Percentiles rank a stretch among this genome's conserved stretches.
phyloP scores from a whole-genome alignment of 768 basidiomycete genomes.

The Clathrus columnatus region DNA sequence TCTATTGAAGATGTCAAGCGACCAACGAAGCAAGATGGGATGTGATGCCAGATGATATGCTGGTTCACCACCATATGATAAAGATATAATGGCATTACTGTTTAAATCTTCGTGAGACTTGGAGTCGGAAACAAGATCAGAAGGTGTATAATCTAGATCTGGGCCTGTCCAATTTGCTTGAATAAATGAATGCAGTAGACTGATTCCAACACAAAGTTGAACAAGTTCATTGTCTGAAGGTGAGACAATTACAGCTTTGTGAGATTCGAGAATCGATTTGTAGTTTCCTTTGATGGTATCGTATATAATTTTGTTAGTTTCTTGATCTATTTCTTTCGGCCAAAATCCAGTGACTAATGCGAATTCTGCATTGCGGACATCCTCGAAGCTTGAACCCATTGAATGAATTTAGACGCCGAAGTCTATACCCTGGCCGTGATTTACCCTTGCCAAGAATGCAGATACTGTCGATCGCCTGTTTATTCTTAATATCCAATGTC shows the following conservation, averaged over 20 bases:
- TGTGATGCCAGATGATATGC: conserved; percentile 81
- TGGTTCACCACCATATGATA: conserved; percentile 86
- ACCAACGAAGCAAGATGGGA: conserved; percentile 64
- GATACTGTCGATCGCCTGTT: neutral
- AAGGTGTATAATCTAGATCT: conserved; percentile 50
- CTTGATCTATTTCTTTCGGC: neutral
- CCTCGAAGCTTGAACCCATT: too few species aligned
- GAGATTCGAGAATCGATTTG: neutral
- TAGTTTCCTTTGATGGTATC: neutral
- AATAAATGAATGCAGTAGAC: conserved; percentile 81
- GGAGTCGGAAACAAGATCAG: conserved; percentile 29
- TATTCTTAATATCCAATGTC: neutral
- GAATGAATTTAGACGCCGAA: too few species aligned
- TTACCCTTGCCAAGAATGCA: neutral
- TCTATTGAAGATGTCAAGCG: conserved; percentile 56
- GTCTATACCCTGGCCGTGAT: too few species aligned
- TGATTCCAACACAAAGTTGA: conserved; percentile 59
- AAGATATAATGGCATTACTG: conserved; percentile 56
- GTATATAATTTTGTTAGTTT: neutral
- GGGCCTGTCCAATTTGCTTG: conserved; percentile 98
- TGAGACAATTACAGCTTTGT: neutral
- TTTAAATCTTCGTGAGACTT: conserved; percentile 46
- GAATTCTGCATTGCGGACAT: conserved; percentile 18
- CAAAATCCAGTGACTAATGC: neutral
- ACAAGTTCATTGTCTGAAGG: conserved; percentile 40